phyloP scores from a whole-genome alignment of 805 yeast species.

The Saccharomycopsis fibuligera region DNA sequence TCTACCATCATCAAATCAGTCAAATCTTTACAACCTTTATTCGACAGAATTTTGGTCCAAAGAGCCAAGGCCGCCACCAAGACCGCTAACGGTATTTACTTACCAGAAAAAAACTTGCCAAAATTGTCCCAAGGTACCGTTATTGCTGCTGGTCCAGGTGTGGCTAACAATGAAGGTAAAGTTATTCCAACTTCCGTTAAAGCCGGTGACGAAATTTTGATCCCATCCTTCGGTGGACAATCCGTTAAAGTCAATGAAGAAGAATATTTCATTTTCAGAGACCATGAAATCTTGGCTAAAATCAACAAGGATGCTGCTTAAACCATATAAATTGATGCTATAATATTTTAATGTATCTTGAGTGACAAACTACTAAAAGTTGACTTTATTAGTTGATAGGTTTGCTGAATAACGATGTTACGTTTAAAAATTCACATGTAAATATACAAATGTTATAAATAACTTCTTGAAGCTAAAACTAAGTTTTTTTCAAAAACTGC shows the following conservation, averaged over 20 bases:
- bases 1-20: conserved; percentile 70
- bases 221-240: conserved; percentile 93
- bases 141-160: conserved; percentile 93
- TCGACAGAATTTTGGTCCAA: conserved; percentile 95
- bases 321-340: no score
- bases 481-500: no score
- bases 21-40: conserved; percentile 81
- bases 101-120: conserved; percentile 94
- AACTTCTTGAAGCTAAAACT: no score
- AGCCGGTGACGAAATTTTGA: conserved; percentile 90
- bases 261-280: conserved; percentile 74
- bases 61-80: conserved; percentile 85
- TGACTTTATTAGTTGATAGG: not conserved
- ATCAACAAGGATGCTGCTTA: conserved; percentile 47
- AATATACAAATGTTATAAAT: no score
- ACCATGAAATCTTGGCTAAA: conserved; percentile 91
- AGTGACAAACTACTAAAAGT: not conserved
- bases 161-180: conserved; percentile 67
- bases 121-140: conserved; percentile 91
- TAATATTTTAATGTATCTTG: not conserved
- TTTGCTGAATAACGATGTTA: no score
- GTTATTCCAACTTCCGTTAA: conserved; percentile 66
- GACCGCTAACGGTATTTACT: conserved; percentile 88
- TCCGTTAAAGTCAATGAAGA: conserved; percentile 83
- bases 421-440: no score